A percentile compares a stretch with the other conserved stretches of the same genome.
Conservation (phyloP, 176 grass and related monocot species). For the Thinopyrum elongatum region DNA sequence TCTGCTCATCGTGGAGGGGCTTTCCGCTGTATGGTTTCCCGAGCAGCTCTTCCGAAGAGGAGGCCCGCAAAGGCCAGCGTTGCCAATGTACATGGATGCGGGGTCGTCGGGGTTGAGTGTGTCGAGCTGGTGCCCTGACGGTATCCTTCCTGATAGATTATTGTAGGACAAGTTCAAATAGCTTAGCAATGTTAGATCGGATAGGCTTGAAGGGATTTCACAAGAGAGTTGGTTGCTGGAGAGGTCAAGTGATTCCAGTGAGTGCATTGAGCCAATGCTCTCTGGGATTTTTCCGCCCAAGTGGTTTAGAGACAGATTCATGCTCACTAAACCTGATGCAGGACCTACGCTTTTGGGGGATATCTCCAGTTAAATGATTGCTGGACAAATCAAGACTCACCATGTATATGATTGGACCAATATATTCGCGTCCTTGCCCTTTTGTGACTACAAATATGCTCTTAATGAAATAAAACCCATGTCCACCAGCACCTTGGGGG, state of each 20-base stretch:
- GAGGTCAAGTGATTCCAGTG: conserved; percentile 35
- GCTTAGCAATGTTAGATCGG: not conserved
- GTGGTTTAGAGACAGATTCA: conserved; percentile 33
- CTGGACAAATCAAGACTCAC: conserved; percentile 18
- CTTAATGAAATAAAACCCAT: not conserved
- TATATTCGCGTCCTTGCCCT: not conserved
- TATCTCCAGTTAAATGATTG: conserved; percentile 28
- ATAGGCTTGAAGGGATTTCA: conserved; percentile 16
- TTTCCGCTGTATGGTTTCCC: not conserved
- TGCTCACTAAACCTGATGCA: not conserved
- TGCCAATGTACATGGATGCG: conserved; percentile 22
- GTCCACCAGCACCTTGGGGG: not conserved
- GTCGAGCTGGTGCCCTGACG: not conserved
- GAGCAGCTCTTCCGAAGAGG: not conserved
- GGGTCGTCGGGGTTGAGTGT: not conserved
- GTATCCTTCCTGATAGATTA: conserved; percentile 36
- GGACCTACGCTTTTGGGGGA: conserved; percentile 11
- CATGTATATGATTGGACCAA: not conserved
- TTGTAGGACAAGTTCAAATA: conserved; percentile 26
- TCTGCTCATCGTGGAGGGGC: not conserved
- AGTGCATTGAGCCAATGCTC: not conserved
- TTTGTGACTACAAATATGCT: conserved; percentile 25
- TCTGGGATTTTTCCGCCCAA: conserved; percentile 20
- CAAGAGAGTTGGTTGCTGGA: conserved; percentile 34
- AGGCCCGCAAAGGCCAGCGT: conserved; percentile 11